Conservation (phyloP, 805 yeast genomes). For the Kuraishia floccosa region DNA sequence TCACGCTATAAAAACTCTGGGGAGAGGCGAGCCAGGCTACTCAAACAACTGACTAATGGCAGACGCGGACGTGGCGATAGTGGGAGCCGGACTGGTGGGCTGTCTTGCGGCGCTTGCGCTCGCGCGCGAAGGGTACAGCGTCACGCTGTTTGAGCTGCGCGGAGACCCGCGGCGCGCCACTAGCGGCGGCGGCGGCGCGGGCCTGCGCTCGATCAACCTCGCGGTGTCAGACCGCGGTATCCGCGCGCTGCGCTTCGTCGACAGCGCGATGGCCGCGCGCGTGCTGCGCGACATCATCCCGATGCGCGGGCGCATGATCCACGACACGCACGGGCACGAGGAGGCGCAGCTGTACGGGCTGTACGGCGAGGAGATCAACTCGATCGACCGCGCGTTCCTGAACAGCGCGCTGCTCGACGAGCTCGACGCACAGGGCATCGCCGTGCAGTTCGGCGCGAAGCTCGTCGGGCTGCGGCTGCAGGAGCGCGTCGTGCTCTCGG, state of each 20-base stretch:
- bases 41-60: conserved; percentile 1
- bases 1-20: not conserved
- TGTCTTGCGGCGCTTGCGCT: conserved; percentile 76
- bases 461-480: conserved; percentile 25
- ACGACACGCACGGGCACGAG: conserved; percentile 50
- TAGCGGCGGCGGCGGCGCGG: conserved; percentile 9
- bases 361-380: conserved; percentile 74
- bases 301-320: conserved; percentile 87
- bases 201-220: conserved; percentile 69
- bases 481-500: conserved; percentile 5
- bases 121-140: conserved; percentile 58
- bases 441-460: conserved; percentile 44
- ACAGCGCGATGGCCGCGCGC: conserved; percentile 40
- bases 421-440: conserved; percentile 29
- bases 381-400: conserved; percentile 66
- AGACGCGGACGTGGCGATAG: conserved; percentile 36
- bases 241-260: conserved; percentile 52
- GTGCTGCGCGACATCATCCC: conserved; percentile 61
- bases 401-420: conserved; percentile 60
- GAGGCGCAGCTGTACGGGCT: conserved; percentile 70
- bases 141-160: conserved; percentile 62
- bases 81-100: conserved; percentile 92
- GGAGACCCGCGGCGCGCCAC: conserved; percentile 45
- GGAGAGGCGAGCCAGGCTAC: not conserved
- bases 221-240: conserved; percentile 87